These are phyloP conservation scores for Xylaria flabelliformis DNA, from an alignment of 495 filamentous ascomycete genomes.

Conservation along the genomic window DNA sequence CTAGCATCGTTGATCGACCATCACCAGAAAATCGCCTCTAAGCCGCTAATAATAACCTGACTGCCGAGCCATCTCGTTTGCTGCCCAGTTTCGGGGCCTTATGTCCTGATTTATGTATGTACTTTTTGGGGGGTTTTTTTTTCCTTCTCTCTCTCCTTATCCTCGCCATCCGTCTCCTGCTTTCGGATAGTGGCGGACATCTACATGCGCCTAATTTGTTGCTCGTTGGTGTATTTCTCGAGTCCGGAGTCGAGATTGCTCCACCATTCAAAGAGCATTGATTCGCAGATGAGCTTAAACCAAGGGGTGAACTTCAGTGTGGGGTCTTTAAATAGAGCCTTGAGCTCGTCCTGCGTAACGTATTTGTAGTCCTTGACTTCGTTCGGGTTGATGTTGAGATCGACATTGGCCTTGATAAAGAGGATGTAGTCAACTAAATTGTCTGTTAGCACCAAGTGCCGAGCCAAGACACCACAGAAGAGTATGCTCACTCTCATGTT, in stretches of 20 bases:
- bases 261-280: constrained; percentile 99
- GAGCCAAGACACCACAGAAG: background rate
- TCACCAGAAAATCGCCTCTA: constrained; percentile 16
- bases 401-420: constrained; percentile 93
- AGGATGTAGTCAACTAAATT: constrained; percentile 94
- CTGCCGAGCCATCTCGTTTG: constrained; percentile 4
- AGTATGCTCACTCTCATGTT: constrained; percentile 85
- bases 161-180: background rate
- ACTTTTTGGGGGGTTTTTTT: background rate
- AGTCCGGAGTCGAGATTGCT: constrained; percentile 78
- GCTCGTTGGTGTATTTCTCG: constrained; percentile 86
- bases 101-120: background rate
- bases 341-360: constrained; percentile 82
- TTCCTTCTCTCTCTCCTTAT: background rate
- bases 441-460: constrained; percentile 21
- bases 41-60: constrained; percentile 23
- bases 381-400: constrained; percentile 80
- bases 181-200: constrained; percentile 1
- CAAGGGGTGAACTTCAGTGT: constrained; percentile 90
- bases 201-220: constrained; percentile 86
- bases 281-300: constrained; percentile 99
- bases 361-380: constrained; percentile 86
- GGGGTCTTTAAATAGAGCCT: constrained; percentile 81
- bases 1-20: constrained; percentile 27
- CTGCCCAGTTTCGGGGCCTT: background rate